Base-by-base conservation (phyloP, 2,329 filamentous ascomycete genomes). In the Ophiostoma piceae region DNA sequence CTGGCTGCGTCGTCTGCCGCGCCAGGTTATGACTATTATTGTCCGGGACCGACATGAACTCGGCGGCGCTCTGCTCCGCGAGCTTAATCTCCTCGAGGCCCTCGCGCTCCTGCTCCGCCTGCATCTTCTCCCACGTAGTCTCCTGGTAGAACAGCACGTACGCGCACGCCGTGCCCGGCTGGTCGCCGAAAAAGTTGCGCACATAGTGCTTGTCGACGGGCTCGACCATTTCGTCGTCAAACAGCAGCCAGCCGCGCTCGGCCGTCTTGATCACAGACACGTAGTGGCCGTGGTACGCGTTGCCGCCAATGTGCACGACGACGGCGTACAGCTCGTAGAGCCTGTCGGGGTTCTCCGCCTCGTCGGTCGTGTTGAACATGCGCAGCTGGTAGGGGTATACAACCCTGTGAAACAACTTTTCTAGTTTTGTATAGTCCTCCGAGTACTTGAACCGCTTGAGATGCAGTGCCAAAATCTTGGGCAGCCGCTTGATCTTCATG, bases 91-190 rank as follows among this genome's bases (percentile, higher is more conserved):
- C 90, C 78, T 84, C 88, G 76, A 83, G 80, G 12, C 90, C 90
- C 77, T 97, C 93, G 66, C 87, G 89, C 75, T 96, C 93, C 77
- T 96, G 91, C 79, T 98, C 94, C 70, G 88, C 89, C 71, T 85
- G 81, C 68, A 88, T 84, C 75, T 88, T 87, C 75, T 89, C 87
- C 71, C 88, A 85, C 0, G 87, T 89, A 2, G 87, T 98, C 79
- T 99, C 94, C 78, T 97, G 95, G 80, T 99, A 99, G 79, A 99
- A 99, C 11, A 99, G 83, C 19, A 99, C 94, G 76, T 99, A 99
- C 39, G 95, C 95, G 75, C 94, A 97, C 11, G 95, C 95, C 78
- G 96, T 87, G 2, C 92, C 93, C 32, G 90, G 90, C 76, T 91
- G 92, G 77, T 97, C 95, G 19, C 95, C 95, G 75, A 99, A 99